Evolutionary conservation across 1,284 basidiomycete species (phyloP).

Genomic region (Irpex rosettiformis): DNA sequence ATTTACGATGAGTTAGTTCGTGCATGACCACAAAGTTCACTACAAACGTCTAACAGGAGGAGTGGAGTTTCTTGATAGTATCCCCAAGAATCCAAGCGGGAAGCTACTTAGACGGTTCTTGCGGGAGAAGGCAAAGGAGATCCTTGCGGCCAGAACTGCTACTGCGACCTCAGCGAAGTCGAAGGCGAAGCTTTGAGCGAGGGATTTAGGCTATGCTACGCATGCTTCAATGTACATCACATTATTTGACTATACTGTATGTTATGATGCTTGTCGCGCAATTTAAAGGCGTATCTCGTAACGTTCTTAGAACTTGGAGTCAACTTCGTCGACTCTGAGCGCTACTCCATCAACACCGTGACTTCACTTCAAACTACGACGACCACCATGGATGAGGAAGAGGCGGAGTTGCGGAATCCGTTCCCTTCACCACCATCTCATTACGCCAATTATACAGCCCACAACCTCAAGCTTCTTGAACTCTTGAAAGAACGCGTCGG

Average conservation of each 20-base stretch:
- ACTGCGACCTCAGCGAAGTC: conserved; percentile 10
- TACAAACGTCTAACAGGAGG: conserved; percentile 21
- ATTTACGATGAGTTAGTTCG: conserved; percentile 9
- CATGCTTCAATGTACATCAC: background rate
- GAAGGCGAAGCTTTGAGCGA: conserved; percentile 15
- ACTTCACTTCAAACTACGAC: background rate
- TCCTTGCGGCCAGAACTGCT: conserved; percentile 3
- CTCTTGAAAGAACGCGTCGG: conserved; percentile 54
- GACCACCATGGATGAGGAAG: conserved; percentile 57
- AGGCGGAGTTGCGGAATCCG: conserved; percentile 73
- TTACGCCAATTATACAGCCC: conserved; percentile 66
- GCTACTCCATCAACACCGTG: background rate
- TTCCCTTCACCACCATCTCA: conserved; percentile 81
- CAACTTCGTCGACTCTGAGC: no score
- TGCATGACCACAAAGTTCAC: conserved; percentile 20
- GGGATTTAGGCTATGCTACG: no score
- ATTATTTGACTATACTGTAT: no score
- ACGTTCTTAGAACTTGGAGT: no score
- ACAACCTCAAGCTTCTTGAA: conserved; percentile 62
- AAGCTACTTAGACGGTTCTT: conserved; percentile 20
- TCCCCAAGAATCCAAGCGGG: conserved; percentile 21
- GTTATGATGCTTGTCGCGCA: no score
- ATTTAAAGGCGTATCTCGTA: no score
- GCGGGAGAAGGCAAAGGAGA: conserved; percentile 19
- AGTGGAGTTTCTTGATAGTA: conserved; percentile 19